Percentiles rank a stretch among this genome's conserved stretches.
Conservation (phyloP, 1,139 yeast species). For the Pichia sp. region DNA sequence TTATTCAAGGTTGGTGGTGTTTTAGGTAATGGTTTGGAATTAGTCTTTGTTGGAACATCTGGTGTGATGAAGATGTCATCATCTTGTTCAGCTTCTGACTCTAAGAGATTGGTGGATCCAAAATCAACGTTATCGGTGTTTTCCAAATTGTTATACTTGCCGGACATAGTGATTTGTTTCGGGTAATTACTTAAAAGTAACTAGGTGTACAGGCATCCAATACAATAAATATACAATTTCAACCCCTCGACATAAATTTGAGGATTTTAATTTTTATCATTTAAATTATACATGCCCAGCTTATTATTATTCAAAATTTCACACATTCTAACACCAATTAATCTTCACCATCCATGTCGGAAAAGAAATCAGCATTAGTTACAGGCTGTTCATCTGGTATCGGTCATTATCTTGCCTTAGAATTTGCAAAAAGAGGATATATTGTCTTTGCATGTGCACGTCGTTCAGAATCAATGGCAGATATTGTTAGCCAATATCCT, state of each 20-base stretch:
- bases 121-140: conserved; percentile 11
- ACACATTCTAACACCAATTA: background rate
- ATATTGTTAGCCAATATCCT: conserved; percentile 14
- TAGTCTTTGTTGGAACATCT: conserved; percentile 26
- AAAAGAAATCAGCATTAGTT: conserved; percentile 40
- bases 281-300: no score
- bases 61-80: conserved; percentile 34
- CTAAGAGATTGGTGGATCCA: conserved; percentile 6
- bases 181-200: no score
- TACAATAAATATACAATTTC: background rate
- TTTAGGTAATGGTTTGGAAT: background rate
- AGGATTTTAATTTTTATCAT: no score
- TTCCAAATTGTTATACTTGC: conserved; percentile 7
- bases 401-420: conserved; percentile 61
- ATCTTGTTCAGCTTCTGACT: conserved; percentile 19
- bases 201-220: background rate
- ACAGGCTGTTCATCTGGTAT: conserved; percentile 86
- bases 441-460: conserved; percentile 72
- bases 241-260: background rate
- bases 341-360: background rate
- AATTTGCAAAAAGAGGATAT: conserved; percentile 57
- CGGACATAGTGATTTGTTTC: background rate
- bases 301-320: no score
- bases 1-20: background rate
- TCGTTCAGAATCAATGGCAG: conserved; percentile 56